Conservation (phyloP, 345 rosid species). For the Orychophragmus violaceus region DNA sequence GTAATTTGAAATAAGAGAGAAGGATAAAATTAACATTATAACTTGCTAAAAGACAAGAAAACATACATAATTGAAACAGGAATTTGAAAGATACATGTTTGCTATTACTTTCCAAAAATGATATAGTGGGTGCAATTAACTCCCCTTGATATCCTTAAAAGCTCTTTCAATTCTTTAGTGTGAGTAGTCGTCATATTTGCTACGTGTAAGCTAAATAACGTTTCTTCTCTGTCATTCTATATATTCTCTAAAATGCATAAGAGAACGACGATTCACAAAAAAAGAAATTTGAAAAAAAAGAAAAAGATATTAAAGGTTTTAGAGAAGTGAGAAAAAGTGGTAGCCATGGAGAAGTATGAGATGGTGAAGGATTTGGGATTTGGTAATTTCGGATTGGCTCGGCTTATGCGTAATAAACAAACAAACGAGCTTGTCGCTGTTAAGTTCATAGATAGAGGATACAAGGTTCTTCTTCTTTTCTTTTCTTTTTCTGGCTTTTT, state of each 20-base stretch:
- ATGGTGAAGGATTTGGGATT: conserved; percentile 59
- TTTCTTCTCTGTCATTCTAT: not conserved
- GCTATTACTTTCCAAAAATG: too few relatives aligned
- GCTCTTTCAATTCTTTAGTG: not conserved
- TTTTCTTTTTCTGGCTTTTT: not conserved
- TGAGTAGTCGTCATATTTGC: conserved; percentile 3
- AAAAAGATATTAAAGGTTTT: not conserved
- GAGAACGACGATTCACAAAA: not conserved
- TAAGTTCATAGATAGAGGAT: conserved; percentile 58
- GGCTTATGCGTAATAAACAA: conserved; percentile 45
- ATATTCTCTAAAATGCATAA: not conserved
- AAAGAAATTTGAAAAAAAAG: not conserved
- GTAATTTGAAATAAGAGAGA: too few relatives aligned
- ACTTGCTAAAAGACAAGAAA: too few relatives aligned
- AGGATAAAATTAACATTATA: too few relatives aligned
- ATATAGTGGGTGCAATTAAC: too few relatives aligned
- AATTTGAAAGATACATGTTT: too few relatives aligned
- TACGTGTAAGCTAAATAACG: conserved; percentile 13
- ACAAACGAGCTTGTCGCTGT: conserved; percentile 59
- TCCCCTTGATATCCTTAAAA: conserved; percentile 6
- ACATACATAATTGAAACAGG: too few relatives aligned
- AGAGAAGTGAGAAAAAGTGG: conserved; percentile 2
- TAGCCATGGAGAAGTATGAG: conserved; percentile 56
- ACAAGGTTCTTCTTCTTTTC: conserved; percentile 33
- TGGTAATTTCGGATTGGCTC: conserved; percentile 67